Evolutionary conservation across 2,329 filamentous ascomycete genomes (phyloP).

Genomic region (Trichoderma koningiopsis): DNA sequence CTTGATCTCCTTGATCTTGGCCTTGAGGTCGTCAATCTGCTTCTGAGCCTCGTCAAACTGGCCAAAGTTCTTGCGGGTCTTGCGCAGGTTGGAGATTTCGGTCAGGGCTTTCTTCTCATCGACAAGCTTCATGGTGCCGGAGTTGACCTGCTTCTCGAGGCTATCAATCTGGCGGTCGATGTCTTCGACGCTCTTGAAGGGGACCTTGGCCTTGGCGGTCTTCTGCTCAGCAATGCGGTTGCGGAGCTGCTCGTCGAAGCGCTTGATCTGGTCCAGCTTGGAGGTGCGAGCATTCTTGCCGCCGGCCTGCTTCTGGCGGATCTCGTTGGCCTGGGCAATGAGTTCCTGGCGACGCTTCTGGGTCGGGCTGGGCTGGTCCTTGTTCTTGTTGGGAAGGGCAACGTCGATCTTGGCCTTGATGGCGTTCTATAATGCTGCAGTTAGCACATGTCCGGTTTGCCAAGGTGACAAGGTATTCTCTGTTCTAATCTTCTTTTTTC

Average conservation of each 20-base stretch:
- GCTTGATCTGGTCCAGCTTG: slow-evolving; percentile 89
- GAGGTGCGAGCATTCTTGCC: slow-evolving; percentile 80
- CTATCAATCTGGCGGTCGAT: slow-evolving; percentile 79
- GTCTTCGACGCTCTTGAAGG: slow-evolving; percentile 86
- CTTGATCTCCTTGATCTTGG: slow-evolving; percentile 84
- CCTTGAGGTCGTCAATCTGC: slow-evolving; percentile 82
- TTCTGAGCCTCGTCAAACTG: slow-evolving; percentile 84
- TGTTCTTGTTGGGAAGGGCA: slow-evolving; percentile 70
- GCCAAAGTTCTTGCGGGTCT: slow-evolving; percentile 88
- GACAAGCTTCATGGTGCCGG: slow-evolving; percentile 89
- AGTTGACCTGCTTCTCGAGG: slow-evolving; percentile 83
- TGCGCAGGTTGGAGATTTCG: slow-evolving; percentile 80
- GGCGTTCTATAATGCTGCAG: slow-evolving; percentile 65
- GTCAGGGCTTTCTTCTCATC: slow-evolving; percentile 93
- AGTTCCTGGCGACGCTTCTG: slow-evolving; percentile 86
- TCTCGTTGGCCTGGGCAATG: slow-evolving; percentile 76
- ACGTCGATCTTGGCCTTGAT: slow-evolving; percentile 87
- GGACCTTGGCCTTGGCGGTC: slow-evolving; percentile 74
- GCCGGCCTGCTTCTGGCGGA: slow-evolving; percentile 82
- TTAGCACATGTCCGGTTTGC: not conserved
- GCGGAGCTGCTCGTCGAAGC: slow-evolving; percentile 86
- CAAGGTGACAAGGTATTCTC: not conserved
- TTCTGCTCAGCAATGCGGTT: slow-evolving; percentile 85
- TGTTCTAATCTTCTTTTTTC: not conserved
- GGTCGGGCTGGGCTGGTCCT: slow-evolving; percentile 78